These are phyloP conservation scores for Penicillium verhagenii DNA, from an alignment of 495 filamentous ascomycete species.

Conservation along the genomic window DNA sequence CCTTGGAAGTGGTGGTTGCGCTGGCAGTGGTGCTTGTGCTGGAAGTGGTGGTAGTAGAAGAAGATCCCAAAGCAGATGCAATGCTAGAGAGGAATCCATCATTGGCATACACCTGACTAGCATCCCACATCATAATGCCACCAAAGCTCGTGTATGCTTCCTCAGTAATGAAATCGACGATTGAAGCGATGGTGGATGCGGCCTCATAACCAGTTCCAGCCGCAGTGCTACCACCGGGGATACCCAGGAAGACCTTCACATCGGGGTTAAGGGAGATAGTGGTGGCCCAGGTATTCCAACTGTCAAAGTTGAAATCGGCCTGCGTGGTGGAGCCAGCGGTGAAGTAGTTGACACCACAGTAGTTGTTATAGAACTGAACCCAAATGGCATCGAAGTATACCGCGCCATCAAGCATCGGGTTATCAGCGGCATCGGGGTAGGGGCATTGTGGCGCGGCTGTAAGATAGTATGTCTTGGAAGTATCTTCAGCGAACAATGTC, in stretches of 20 bases:
- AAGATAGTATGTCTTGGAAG: constrained; percentile 55
- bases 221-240: not conserved
- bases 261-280: constrained; percentile 56
- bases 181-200: not conserved
- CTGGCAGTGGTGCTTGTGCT: not conserved
- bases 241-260: constrained; percentile 50
- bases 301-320: constrained; percentile 64
- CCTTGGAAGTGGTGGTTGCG: not conserved
- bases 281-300: constrained; percentile 72
- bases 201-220: not conserved
- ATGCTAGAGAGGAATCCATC: not conserved
- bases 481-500: constrained; percentile 48
- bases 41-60: not conserved
- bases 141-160: not conserved
- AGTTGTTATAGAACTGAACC: constrained; percentile 77
- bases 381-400: constrained; percentile 63
- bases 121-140: not conserved
- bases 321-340: constrained; percentile 38
- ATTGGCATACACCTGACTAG: not conserved
- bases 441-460: constrained; percentile 68
- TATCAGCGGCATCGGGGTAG: constrained; percentile 61
- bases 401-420: constrained; percentile 51
- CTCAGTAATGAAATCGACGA: not conserved
- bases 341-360: constrained; percentile 60
- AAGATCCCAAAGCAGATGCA: not conserved